Evolutionary conservation across 805 yeast species (phyloP).

Genomic region (Cyberlindnera americana): DNA sequence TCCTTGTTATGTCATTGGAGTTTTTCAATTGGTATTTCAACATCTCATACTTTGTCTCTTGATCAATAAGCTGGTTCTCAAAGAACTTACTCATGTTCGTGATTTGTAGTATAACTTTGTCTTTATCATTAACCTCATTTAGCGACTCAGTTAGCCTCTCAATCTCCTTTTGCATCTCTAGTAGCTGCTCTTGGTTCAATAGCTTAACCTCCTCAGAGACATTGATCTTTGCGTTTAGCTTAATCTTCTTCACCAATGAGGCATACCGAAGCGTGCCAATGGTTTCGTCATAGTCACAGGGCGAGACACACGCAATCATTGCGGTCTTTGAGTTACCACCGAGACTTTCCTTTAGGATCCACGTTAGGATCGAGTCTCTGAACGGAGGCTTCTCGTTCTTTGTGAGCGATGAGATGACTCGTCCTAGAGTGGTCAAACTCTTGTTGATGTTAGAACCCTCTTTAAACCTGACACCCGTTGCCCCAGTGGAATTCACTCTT

Average conservation of each 20-base stretch:
- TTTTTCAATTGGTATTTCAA: conserved; percentile 12
- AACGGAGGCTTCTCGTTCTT: conserved; percentile 32
- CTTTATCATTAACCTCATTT: conserved; percentile 21
- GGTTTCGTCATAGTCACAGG: conserved; percentile 75
- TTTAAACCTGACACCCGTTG: conserved; percentile 55
- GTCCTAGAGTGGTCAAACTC: conserved; percentile 72
- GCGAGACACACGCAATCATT: conserved; percentile 84
- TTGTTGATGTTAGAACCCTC: conserved; percentile 80
- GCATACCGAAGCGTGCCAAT: conserved; percentile 76
- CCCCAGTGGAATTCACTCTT: conserved; percentile 58
- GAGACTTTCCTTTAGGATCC: conserved; percentile 68
- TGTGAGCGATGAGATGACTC: conserved; percentile 55
- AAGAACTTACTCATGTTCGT: conserved; percentile 25
- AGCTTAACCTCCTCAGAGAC: conserved; percentile 17
- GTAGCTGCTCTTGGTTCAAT: conserved; percentile 10
- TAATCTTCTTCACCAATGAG: conserved; percentile 66
- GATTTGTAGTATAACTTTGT: conserved; percentile 18
- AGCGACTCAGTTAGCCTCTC: conserved; percentile 18
- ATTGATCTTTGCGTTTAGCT: conserved; percentile 55
- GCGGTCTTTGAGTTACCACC: conserved; percentile 88
- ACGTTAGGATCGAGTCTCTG: conserved; percentile 71
- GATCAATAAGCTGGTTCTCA: conserved; percentile 28
- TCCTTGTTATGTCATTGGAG: background rate
- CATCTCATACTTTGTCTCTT: conserved; percentile 25
- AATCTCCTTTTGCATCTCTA: conserved; percentile 22